Percentiles rank a stretch among this genome's conserved stretches.
Evolutionary conservation across 2,329 filamentous ascomycete genomes (phyloP).

Genomic region (Cryphonectria naterciae): DNA sequence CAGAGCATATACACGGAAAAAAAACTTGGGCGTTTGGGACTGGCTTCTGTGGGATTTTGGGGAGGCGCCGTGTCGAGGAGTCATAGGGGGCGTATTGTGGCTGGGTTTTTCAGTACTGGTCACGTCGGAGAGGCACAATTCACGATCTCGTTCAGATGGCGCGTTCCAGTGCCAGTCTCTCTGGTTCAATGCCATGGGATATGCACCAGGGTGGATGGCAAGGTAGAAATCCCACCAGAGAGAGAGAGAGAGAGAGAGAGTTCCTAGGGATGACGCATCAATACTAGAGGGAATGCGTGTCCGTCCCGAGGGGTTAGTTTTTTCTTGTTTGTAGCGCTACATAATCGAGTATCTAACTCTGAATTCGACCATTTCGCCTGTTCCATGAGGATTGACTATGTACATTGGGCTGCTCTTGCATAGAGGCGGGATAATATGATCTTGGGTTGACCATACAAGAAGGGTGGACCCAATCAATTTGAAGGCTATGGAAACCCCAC

Average conservation of each 20-base stretch:
- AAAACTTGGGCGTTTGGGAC: conserved; percentile 23
- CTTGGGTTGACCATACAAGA: neutral
- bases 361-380: neutral
- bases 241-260: too few species aligned
- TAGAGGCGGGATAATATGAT: neutral
- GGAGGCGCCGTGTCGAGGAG: conserved; percentile 24
- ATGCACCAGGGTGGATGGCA: neutral
- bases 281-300: neutral
- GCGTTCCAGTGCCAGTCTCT: neutral
- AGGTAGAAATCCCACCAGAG: neutral
- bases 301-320: neutral
- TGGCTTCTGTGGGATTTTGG: conserved; percentile 4
- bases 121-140: conserved; percentile 11
- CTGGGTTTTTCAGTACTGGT: neutral
- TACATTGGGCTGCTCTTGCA: neutral
- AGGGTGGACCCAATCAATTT: neutral
- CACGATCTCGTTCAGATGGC: neutral
- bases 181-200: neutral
- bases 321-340: neutral
- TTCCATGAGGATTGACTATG: neutral
- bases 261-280: neutral
- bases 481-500: neutral
- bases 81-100: neutral
- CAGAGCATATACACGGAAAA: conserved; percentile 28
- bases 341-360: neutral